Base-by-base conservation (phyloP, 202 grass and related monocot species). In the Setaria viridis region DNA sequence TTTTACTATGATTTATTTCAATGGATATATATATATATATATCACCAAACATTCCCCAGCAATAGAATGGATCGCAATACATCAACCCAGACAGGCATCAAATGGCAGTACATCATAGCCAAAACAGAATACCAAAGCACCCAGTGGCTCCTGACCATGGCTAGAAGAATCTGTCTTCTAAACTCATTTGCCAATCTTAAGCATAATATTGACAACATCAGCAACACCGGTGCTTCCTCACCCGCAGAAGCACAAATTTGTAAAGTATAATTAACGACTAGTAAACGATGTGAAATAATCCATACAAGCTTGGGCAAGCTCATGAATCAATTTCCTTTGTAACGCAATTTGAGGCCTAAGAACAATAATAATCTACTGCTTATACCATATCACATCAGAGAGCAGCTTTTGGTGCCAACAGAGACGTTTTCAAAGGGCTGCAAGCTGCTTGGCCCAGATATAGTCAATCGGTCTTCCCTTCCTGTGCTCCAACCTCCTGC, bases 401-500 rank as follows among this genome's bases (percentile, higher is more conserved):
- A 37, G 70, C 34, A 81, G 85, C 70, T 72, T 87, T 89, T 67
- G 49, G 74, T 37, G 39, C 20, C 42, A 34, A 58, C 3, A 30
- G 37, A 16, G 55, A 33, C 76, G 11, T 58, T 60, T 48, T 57
- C 21, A 2, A 21, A 32, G 45, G 15, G 65, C 41, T 70, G 10
- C 10, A 2, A 48, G 66, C 75, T 75, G 71, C 51, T 70, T 86
- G 35, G 37, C 67, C 46, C 76, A 60, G 29, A 83, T 77, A 62
- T 80, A 84, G 89, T 94, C 93, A 92, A 88, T 87, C 81, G 8
- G 81, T 77, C 84, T 95, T 92, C 43, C 81, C 90, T 50, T 94
- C 87, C 77, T 90, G 93, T 88, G 87, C 66, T 79, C 87, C 97
- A 70, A 93, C 37, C 87, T 93, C 90, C 76, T 94, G 97, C 70